Base-by-base conservation (phyloP, 2,329 filamentous ascomycete genomes). In the Exophiala oligosperma region DNA sequence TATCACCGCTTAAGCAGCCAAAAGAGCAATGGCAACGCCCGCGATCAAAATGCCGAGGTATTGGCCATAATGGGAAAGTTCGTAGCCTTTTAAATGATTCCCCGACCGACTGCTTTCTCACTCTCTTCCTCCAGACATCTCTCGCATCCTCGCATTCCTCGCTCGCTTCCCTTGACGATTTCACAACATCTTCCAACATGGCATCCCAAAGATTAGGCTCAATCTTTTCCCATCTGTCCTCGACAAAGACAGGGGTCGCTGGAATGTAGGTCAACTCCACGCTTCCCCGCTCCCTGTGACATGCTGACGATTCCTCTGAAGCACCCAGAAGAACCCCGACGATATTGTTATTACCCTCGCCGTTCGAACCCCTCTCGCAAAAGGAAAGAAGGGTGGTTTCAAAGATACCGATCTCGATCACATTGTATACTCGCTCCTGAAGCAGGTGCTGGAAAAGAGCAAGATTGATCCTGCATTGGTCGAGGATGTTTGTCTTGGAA, bases 311-410 rank as follows among this genome's bases (percentile, higher is more conserved):
- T 21, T 8, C 2, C 59, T 43, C 57, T 26, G 24, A 68, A 96
- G 92, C 71, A 92, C 90, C 57, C 86, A 90, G 68, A 92, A 97
- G 81, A 95, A 96, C 75, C 85, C 92, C 67, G 93, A 97, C 73
- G 94, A 99, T 79, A 83, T 99, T 54, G 94, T 99, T 73, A 96
- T 97, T 71, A 99, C 94, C 6, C 85, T 95, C 58, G 93, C 93
- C 28, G 81, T 92, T 69, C 90, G 94, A 56, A 97, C 93, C 28
- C 92, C 94, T 0, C 83, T 99, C 62, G 83, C 88, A 71, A 97
- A 97, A 79, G 92, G 84, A 52, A 83, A 82, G 73, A 97, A 96
- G 82, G 93, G 94, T 65, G 91, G 92, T 43, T 89, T 99, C 81
- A 97, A 97, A 81, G 93, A 99, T 74, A 95, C 92, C 4, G 84